Evolutionary conservation across 345 rosid genomes (phyloP).

Genomic region (Ailanthus altissimus): DNA sequence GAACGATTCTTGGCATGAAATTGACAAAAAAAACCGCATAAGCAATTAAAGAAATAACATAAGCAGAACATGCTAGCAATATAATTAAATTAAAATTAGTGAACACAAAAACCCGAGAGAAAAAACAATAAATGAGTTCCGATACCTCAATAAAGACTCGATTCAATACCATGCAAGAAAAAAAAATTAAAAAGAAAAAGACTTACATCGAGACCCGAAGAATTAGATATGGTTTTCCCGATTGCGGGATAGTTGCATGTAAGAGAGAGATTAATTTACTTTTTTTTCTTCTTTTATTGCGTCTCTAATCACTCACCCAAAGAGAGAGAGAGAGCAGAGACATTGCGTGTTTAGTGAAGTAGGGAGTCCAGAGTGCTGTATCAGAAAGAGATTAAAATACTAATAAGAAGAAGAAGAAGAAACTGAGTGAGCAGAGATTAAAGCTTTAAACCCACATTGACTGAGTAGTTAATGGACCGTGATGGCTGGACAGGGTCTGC

Average conservation of each 20-base stretch:
- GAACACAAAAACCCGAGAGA: not conserved
- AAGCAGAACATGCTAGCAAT: not conserved
- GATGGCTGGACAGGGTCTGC: too few relatives aligned
- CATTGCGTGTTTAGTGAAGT: not conserved
- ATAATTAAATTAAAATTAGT: not conserved
- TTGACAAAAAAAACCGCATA: not conserved
- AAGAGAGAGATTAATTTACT: not conserved
- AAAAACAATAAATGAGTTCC: not conserved
- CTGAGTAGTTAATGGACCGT: too few relatives aligned
- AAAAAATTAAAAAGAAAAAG: not conserved
- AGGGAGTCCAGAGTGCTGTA: not conserved
- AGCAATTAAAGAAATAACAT: not conserved
- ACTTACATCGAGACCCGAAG: not conserved
- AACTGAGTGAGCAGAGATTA: too few relatives aligned
- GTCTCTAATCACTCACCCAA: not conserved
- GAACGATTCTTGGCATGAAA: constrained; percentile 2
- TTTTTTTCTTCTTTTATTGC: not conserved
- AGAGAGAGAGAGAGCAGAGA: not conserved
- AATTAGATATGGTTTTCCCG: not conserved
- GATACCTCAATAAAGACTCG: not conserved
- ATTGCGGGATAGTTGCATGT: not conserved
- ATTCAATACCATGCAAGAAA: not conserved
- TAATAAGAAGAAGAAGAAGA: too few relatives aligned
- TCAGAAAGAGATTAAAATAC: too few relatives aligned
- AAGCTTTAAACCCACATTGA: too few relatives aligned